Evolutionary conservation across 2,329 filamentous ascomycete genomes (phyloP).

Genomic region (Sporothrix pseudoabietina): DNA sequence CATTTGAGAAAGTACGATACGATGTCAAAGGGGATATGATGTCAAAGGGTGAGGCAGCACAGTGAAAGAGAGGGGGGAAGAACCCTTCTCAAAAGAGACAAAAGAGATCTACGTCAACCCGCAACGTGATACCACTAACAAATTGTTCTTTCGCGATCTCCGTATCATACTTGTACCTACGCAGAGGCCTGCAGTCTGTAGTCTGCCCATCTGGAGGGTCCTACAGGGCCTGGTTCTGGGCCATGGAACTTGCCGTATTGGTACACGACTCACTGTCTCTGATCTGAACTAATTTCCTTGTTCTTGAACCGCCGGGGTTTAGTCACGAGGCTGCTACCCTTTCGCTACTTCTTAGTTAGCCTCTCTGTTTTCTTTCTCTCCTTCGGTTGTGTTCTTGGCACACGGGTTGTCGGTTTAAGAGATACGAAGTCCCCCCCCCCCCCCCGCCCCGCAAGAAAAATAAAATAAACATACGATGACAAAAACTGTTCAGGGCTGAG

Average conservation of each 20-base stretch:
- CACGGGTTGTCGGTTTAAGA: not conserved
- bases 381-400: not conserved
- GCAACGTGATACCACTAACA: not conserved
- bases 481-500: not conserved
- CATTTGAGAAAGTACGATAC: not conserved
- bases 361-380: not conserved
- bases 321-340: not conserved
- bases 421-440: not conserved
- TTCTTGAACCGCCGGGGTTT: not conserved
- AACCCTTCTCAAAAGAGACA: not conserved
- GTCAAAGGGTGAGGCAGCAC: not conserved
- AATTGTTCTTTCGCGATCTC: not conserved
- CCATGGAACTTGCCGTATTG: not conserved
- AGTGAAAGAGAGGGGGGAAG: not conserved
- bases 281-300: too few relatives aligned
- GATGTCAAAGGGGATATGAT: not conserved
- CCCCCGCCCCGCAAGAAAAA: not conserved
- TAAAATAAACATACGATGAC: not conserved
- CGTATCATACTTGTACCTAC: conserved; percentile 3
- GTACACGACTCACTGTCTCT: not conserved
- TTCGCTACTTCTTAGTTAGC: not conserved
- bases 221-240: not conserved
- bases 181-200: not conserved
- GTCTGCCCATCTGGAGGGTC: not conserved
- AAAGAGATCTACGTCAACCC: not conserved